Evolutionary conservation across 2,329 filamentous ascomycete species (phyloP).

Genomic region (Elsinoe australis): DNA sequence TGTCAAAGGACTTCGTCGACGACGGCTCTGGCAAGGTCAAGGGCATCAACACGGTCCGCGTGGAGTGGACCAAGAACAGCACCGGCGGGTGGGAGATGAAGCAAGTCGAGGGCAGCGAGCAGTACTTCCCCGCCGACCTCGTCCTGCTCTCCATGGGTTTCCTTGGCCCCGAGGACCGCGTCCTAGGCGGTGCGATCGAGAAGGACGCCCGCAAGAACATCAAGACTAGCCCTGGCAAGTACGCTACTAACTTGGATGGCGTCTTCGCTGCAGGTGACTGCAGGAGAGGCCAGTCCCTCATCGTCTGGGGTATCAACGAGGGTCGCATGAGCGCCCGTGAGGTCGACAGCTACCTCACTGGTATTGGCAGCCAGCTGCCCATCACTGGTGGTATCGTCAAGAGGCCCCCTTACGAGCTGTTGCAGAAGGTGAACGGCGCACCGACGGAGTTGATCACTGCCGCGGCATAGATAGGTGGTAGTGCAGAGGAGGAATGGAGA

Average conservation of each 20-base stretch:
- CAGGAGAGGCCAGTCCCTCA: constrained; percentile 86
- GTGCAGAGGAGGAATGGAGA: not conserved
- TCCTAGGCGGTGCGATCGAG: constrained; percentile 81
- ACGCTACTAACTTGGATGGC: constrained; percentile 78
- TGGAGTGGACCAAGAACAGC: constrained; percentile 89
- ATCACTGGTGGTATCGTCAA: constrained; percentile 91
- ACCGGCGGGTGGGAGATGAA: constrained; percentile 98
- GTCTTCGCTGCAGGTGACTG: constrained; percentile 95
- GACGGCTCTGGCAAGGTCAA: constrained; percentile 82
- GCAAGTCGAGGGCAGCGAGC: constrained; percentile 83
- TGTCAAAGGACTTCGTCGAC: constrained; percentile 94
- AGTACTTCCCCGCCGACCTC: constrained; percentile 94
- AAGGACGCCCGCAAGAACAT: constrained; percentile 91
- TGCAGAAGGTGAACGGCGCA: constrained; percentile 38
- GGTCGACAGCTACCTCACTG: constrained; percentile 79
- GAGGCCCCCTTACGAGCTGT: constrained; percentile 64
- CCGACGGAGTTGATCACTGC: constrained; percentile 34
- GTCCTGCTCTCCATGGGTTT: constrained; percentile 96
- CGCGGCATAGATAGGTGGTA: constrained; percentile 25
- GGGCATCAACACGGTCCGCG: constrained; percentile 90
- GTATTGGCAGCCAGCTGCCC: constrained; percentile 65
- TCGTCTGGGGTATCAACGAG: constrained; percentile 98
- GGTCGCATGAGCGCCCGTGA: constrained; percentile 87
- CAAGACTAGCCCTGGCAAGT: constrained; percentile 83
- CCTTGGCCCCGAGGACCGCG: constrained; percentile 82